Evolutionary conservation across 1,284 basidiomycete species (phyloP), one percentile per base, ranked within the genome.

Genomic region (Stereum hirsutum): DNA sequence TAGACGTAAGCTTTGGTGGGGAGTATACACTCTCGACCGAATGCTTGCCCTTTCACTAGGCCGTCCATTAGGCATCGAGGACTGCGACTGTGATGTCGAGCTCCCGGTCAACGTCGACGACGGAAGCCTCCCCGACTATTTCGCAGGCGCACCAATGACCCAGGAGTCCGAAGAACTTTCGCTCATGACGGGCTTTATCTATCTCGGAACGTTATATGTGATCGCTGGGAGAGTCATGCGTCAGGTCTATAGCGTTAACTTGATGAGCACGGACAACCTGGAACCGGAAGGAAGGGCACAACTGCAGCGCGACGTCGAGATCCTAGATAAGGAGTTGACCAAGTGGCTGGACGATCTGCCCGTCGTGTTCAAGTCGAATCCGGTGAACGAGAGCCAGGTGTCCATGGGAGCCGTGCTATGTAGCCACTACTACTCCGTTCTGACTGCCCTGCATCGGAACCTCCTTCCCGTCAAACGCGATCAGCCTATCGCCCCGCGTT

Each of bases 31-130:
- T 14, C 68, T 93, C 23, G 90, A 93, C 60, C 81, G 89, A 43
- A 89, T 92, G 84, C 78, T 93, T 23, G 90, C 90, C 17, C 74
- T 92, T 43, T 82, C 89, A 11, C 70, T 93, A 7, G 89, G 89
- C 34, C 75, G 89, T 7, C 87, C 86, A 5, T 69, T 89, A 42
- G 87, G 85, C 21, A 69, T 86, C 49, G 83, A 88, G 53, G 86
- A 89, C 59, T 64, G 75, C 5, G 86, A 89, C 57, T 89, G 87
- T 55, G 86, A 89, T 55, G 82, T 84, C 21, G 87, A 90, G 54
- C 68, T 81, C 44, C 90, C 89, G 2, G 73, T 82, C 33, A 80
- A 85, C 44, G 70, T 89, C 31, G 90, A 92, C 54, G 89, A 93
- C 57, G 84, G 83, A 40, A 61, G 75, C 46, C 64, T 93, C 3